Conservation (phyloP, 352 stramenopile genomes). For the Pseudoperonospora humuli region DNA sequence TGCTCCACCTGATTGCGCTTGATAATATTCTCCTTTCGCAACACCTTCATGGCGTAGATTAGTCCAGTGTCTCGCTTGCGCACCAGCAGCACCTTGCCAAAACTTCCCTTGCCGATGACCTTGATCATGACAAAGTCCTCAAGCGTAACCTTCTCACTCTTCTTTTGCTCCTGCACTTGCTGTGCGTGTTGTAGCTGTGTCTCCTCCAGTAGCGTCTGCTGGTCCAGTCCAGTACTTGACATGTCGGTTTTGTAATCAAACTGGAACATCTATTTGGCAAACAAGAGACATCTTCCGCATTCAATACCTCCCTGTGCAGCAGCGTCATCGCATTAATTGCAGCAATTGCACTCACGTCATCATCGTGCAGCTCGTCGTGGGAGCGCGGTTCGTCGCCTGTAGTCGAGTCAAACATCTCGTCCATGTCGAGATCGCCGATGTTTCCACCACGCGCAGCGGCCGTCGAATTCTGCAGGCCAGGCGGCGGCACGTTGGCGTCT, state of each 20-base stretch:
- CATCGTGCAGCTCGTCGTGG: conserved; percentile 42
- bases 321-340: conserved; percentile 1
- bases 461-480: conserved; percentile 32
- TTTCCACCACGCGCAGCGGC: conserved; percentile 22
- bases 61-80: conserved; percentile 88
- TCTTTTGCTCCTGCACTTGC: conserved; percentile 30
- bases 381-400: conserved; percentile 49
- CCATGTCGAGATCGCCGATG: conserved; percentile 78
- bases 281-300: background rate
- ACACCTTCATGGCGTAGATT: conserved; percentile 98
- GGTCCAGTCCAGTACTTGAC: conserved; percentile 24
- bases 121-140: conserved; percentile 95
- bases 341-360: conserved; percentile 28
- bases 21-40: conserved; percentile 98
- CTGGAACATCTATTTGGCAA: conserved; percentile 51
- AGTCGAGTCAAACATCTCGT: conserved; percentile 72
- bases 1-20: conserved; percentile 98
- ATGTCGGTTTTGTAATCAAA: conserved; percentile 68
- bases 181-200: conserved; percentile 38
- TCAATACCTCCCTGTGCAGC: background rate
- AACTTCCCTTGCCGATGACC: conserved; percentile 94
- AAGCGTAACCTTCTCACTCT: conserved; percentile 78
- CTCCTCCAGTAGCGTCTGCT: conserved; percentile 43
- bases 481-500: conserved; percentile 65
- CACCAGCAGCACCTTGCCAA: conserved; percentile 96